phyloP scores from a whole-genome alignment of 768 basidiomycete species.

The Crassisporium funariophilum region DNA sequence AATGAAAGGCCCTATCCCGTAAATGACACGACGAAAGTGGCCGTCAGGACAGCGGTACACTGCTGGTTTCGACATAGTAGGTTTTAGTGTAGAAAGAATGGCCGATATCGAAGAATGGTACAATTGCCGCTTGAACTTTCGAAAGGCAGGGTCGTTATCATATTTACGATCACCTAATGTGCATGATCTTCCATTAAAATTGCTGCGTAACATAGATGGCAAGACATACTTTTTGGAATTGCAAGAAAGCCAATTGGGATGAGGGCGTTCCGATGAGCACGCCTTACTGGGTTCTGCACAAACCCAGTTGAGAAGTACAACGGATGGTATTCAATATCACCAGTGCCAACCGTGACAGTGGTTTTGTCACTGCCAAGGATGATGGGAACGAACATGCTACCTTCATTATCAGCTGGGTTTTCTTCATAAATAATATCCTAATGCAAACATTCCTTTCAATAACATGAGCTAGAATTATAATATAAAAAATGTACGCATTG shows the following conservation, averaged over 20 bases:
- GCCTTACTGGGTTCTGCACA: slow-evolving; percentile 25
- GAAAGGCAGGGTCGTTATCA: slow-evolving; percentile 9
- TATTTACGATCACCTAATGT: slow-evolving; percentile 5
- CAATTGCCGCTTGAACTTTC: slow-evolving; percentile 9
- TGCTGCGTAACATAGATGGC: not conserved
- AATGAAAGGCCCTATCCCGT: slow-evolving; percentile 18
- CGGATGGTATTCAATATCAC: slow-evolving; percentile 32
- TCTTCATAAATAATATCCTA: slow-evolving; percentile 15
- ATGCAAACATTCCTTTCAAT: not conserved
- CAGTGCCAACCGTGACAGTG: slow-evolving; percentile 34
- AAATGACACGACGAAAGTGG: slow-evolving; percentile 8
- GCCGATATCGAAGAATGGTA: slow-evolving; percentile 6
- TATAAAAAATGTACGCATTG: slow-evolving; percentile 20
- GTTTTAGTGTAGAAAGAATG: not conserved
- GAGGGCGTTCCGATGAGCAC: slow-evolving; percentile 28
- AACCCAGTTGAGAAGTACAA: slow-evolving; percentile 33
- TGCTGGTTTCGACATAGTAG: slow-evolving; percentile 3
- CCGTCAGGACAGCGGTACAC: slow-evolving; percentile 8
- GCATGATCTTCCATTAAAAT: not conserved
- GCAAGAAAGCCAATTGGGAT: slow-evolving; percentile 27
- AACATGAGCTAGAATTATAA: not conserved
- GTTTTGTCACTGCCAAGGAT: slow-evolving; percentile 36
- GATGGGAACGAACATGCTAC: slow-evolving; percentile 24
- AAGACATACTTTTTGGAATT: slow-evolving; percentile 29
- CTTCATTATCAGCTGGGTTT: slow-evolving; percentile 13